Evolutionary conservation across 371 early-diverging fungal species (phyloP), one percentile per base, ranked within the genome.

Genomic region (Basidiobolus heterosporus): DNA sequence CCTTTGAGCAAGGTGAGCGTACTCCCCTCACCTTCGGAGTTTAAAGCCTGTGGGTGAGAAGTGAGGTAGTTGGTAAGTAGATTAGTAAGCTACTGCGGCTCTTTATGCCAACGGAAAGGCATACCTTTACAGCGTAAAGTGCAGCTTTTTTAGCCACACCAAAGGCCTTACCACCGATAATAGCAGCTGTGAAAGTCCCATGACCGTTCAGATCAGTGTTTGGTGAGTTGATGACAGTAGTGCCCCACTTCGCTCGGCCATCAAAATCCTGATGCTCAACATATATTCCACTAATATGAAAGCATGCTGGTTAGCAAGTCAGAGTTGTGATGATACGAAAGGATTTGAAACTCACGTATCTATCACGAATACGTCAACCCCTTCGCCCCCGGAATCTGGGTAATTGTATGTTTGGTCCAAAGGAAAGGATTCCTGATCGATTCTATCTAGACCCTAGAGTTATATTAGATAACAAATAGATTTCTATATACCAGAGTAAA

Each of bases 121-220:
- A 2, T 45, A 92, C 89, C 62, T 91, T 86, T 36, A 91, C 88
- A 48, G 82, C 82, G 21, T 88, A 67, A 8, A 94, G 47, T 19
- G 58, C 75, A 23, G 72, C 82, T 52, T 87, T 82, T 56, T 91
- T 91, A 41, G 91, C 90, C 41, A 92, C 82, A 56, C 92, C 96
- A 60, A 69, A 80, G 0, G 58, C 70, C 38, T 65, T 67, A 21
- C 82, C 74, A 39, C 67, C 89, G 53, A 85, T 70, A 16, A 78
- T 76, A 43, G 82, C 78, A 18, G 78, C 67, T 44, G 74, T 74
- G 58, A 78, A 80, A 43, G 84, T 80, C 44, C 88, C 88, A 45
- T 79, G 77, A 11, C 80, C 80, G 48, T 74, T 66, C 2, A 62
- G 56, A 53, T 80, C 80, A 36, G 46, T 54, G 47, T 77, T 58